Percentiles rank a stretch among this genome's conserved stretches.
These are phyloP conservation scores for Neurospora crassa DNA, from an alignment of 2,329 filamentous ascomycete species.

Conservation along the genomic window DNA sequence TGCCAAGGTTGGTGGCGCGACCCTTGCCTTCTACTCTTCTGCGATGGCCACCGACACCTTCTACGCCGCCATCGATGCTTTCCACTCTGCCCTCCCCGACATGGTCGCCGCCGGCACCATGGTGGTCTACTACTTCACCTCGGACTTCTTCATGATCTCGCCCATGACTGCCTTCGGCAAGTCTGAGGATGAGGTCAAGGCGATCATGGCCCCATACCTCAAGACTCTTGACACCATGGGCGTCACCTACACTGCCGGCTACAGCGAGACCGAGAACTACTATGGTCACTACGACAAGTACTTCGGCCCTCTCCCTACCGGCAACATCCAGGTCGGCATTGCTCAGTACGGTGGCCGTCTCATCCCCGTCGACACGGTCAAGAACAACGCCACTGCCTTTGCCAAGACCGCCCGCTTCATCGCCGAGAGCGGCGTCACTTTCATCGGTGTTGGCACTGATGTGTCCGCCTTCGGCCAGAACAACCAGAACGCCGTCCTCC, in stretches of 20 bases:
- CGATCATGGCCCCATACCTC: conserved; percentile 36
- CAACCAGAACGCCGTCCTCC: conserved; percentile 27
- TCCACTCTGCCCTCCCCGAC: conserved; percentile 35
- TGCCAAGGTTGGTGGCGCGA: conserved; percentile 10
- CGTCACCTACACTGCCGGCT: conserved; percentile 18
- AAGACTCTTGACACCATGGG: conserved; percentile 27
- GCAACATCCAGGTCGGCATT: conserved; percentile 40
- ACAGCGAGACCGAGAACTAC: conserved; percentile 17
- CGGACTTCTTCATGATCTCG: conserved; percentile 33
- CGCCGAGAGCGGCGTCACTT: conserved; percentile 23
- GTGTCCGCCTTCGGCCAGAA: conserved; percentile 18
- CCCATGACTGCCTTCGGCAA: conserved; percentile 39
- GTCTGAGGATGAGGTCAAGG: conserved; percentile 29
- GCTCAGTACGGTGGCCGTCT: conserved; percentile 33
- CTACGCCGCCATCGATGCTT: conserved; percentile 36
- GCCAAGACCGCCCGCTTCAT: conserved; percentile 20
- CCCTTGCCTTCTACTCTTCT: conserved; percentile 28
- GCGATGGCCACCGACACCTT: conserved; percentile 38
- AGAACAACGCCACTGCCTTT: conserved; percentile 16
- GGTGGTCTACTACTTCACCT: conserved; percentile 29
- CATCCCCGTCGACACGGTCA: conserved; percentile 27
- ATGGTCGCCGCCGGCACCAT: conserved; percentile 39
- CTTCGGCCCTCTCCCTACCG: conserved; percentile 32
- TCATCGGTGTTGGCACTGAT: conserved; percentile 25
- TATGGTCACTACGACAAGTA: conserved; percentile 36